phyloP scores from a whole-genome alignment of 257 asterid genomes.

The Osmanthus fragrans region DNA sequence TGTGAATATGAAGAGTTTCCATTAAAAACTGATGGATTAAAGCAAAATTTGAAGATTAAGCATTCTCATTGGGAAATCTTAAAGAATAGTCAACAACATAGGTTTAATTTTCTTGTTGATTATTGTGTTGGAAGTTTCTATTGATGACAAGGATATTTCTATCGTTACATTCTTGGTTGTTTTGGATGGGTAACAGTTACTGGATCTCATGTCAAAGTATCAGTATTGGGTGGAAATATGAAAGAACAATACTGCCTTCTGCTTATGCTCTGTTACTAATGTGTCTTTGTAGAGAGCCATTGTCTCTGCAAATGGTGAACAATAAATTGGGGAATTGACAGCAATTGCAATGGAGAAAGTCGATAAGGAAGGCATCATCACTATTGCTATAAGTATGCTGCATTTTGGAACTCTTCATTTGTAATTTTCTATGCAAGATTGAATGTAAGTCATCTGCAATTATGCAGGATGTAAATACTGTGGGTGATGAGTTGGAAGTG shows the following conservation, averaged over 20 bases:
- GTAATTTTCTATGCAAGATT: conserved; percentile 5
- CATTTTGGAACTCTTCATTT: conserved; percentile 10
- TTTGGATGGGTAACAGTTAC: conserved; percentile 22
- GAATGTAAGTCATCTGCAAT: conserved; percentile 11
- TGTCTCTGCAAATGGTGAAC: conserved; percentile 85
- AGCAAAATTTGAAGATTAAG: neutral
- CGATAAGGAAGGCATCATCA: conserved; percentile 88
- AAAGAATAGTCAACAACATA: no score
- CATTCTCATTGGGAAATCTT: no score
- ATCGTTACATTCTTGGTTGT: conserved; percentile 26
- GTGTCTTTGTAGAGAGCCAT: conserved; percentile 56
- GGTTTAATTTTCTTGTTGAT: neutral
- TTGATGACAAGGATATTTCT: conserved; percentile 33
- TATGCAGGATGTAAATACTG: conserved; percentile 76
- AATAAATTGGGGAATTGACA: conserved; percentile 75
- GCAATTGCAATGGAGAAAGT: conserved; percentile 95
- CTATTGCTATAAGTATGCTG: conserved; percentile 61
- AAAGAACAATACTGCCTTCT: conserved; percentile 39
- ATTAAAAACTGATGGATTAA: conserved; percentile 9
- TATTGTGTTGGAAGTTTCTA: conserved; percentile 26
- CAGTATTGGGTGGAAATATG: conserved; percentile 24
- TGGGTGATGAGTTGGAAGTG: conserved; percentile 86
- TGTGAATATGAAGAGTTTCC: no score
- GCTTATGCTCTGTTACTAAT: no score
- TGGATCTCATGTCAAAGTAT: conserved; percentile 10